A percentile compares a stretch with the other conserved stretches of the same genome.
Conservation (phyloP, 2,329 filamentous ascomycete species). For the Arthrobotrys musiformis region DNA sequence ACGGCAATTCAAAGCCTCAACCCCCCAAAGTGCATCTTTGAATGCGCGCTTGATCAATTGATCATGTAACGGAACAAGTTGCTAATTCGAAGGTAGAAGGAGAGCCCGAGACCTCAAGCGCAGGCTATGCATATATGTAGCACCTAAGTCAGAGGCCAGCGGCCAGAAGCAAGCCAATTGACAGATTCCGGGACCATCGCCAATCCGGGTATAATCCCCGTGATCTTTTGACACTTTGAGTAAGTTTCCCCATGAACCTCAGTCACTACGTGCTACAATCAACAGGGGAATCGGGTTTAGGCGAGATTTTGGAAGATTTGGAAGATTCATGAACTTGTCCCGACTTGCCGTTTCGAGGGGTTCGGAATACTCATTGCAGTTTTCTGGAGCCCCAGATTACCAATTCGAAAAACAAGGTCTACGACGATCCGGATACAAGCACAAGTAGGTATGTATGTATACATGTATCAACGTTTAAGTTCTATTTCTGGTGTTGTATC, state of each 20-base stretch:
- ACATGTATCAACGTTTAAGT: not conserved
- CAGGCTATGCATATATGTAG: not conserved
- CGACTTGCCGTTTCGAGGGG: conserved; percentile 51
- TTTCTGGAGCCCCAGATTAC: conserved; percentile 40
- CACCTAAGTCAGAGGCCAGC: not conserved
- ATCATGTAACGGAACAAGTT: conserved; percentile 1
- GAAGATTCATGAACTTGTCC: conserved; percentile 26
- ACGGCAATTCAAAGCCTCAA: conserved; percentile 25
- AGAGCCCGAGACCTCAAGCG: conserved; percentile 21
- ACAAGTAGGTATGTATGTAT: too few species aligned
- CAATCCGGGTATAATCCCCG: conserved; percentile 28
- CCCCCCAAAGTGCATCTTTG: conserved; percentile 27
- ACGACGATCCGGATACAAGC: not conserved
- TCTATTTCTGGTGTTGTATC: conserved; percentile 54
- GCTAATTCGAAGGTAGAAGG: conserved; percentile 3
- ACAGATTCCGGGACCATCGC: conserved; percentile 11
- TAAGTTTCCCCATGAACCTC: not conserved
- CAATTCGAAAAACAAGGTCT: conserved; percentile 12
- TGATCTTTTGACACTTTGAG: conserved; percentile 5
- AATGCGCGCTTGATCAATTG: conserved; percentile 39
- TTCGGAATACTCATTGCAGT: conserved; percentile 36
- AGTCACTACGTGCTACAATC: not conserved
- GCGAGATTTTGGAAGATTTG: conserved; percentile 46
- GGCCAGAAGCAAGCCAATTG: conserved; percentile 18
- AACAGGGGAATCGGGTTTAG: conserved; percentile 45